These are phyloP conservation scores for Pythium phragmiticola DNA, from an alignment of 352 stramenopile species.

Conservation along the genomic window DNA sequence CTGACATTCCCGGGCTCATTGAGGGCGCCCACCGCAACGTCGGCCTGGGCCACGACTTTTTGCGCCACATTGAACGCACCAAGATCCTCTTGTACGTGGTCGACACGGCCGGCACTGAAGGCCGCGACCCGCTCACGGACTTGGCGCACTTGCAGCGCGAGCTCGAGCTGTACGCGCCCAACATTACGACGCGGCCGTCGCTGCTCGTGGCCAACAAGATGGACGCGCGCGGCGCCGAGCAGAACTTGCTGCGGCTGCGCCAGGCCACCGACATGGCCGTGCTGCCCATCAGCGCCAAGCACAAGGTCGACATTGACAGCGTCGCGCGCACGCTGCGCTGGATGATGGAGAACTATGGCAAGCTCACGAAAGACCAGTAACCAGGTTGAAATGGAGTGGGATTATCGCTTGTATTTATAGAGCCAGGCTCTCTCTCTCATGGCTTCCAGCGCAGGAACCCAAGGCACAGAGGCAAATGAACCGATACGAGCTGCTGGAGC, in stretches of 20 bases:
- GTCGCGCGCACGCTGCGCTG: slow-evolving; percentile 65
- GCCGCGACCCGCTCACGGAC: slow-evolving; percentile 72
- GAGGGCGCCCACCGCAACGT: slow-evolving; percentile 93
- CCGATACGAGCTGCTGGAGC: slow-evolving; percentile 91
- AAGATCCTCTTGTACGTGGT: slow-evolving; percentile 90
- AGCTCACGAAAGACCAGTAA: slow-evolving; percentile 43
- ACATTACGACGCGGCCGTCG: slow-evolving; percentile 83
- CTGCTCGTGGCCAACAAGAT: slow-evolving; percentile 91
- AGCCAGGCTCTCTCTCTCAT: background rate
- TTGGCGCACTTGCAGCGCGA: slow-evolving; percentile 81
- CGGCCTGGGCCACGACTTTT: slow-evolving; percentile 98
- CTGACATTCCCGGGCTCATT: slow-evolving; percentile 88
- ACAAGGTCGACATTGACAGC: slow-evolving; percentile 86
- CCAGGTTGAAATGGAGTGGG: background rate
- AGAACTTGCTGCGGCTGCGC: slow-evolving; percentile 71
- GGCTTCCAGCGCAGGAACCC: background rate
- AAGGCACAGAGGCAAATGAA: slow-evolving; percentile 53
- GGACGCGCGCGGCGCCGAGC: slow-evolving; percentile 81
- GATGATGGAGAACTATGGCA: slow-evolving; percentile 48
- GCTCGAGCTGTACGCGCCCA: slow-evolving; percentile 82
- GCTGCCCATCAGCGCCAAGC: slow-evolving; percentile 79
- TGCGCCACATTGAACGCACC: slow-evolving; percentile 98
- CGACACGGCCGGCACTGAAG: slow-evolving; percentile 76
- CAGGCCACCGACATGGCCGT: slow-evolving; percentile 72
- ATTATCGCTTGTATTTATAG: background rate